phyloP scores from a whole-genome alignment of 371 early-diverging fungal genomes.

The Mortierella sp. region DNA sequence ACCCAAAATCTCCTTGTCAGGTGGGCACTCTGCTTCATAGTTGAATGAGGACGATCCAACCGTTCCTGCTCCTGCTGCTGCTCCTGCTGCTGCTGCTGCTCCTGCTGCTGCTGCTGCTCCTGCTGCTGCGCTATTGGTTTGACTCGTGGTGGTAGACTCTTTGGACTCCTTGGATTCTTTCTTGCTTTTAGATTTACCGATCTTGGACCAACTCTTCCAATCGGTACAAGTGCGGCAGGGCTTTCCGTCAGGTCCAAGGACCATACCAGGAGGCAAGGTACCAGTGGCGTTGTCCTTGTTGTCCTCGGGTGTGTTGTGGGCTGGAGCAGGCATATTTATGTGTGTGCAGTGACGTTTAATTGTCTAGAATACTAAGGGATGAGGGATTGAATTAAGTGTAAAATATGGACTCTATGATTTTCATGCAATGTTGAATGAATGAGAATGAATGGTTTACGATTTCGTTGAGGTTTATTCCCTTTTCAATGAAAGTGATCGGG shows the following conservation, averaged over 20 bases:
- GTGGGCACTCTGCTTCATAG: constrained; percentile 80
- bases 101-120: constrained; percentile 2
- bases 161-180: constrained; percentile 30
- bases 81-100: constrained; percentile 16
- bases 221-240: constrained; percentile 84
- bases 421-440: too few species aligned
- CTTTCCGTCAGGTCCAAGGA: constrained; percentile 65
- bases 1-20: constrained; percentile 91
- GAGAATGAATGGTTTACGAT: too few species aligned
- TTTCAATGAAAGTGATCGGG: too few species aligned
- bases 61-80: not conserved
- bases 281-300: not conserved
- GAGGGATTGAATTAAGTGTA: too few species aligned
- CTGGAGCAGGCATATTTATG: constrained; percentile 32
- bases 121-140: constrained; percentile 16
- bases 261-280: constrained; percentile 53
- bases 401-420: too few species aligned
- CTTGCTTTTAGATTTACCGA: constrained; percentile 44
- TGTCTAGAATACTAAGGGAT: too few species aligned
- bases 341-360: too few species aligned
- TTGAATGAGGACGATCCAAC: constrained; percentile 37
- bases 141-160: not conserved
- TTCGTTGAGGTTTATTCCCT: too few species aligned
- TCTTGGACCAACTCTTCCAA: constrained; percentile 76
- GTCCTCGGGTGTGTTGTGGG: not conserved